Evolutionary conservation across 2,329 filamentous ascomycete genomes (phyloP).

Genomic region (Epichloe typhina): DNA sequence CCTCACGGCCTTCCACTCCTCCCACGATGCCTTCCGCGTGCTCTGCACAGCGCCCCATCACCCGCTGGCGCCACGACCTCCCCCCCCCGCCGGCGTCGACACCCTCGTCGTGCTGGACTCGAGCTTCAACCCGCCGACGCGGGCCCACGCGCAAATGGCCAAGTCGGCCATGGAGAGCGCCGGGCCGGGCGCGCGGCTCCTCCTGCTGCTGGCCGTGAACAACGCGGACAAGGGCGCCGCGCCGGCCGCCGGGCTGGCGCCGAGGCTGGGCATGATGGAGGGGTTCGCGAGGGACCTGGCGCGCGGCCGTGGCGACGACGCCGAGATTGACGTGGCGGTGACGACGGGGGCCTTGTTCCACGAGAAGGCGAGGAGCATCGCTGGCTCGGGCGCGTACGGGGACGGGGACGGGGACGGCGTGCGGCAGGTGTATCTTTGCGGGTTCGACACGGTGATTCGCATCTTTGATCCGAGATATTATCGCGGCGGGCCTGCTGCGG

Average conservation of each 20-base stretch:
- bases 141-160: conserved; percentile 46
- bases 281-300: conserved; percentile 47
- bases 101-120: conserved; percentile 49
- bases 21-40: conserved; percentile 29
- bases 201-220: conserved; percentile 48
- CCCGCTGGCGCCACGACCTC: not conserved
- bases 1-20: conserved; percentile 31
- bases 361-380: conserved; percentile 52
- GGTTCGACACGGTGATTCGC: conserved; percentile 64
- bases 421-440: conserved; percentile 56
- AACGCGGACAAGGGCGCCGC: conserved; percentile 55
- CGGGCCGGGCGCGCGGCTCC: conserved; percentile 23
- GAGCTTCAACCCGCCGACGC: conserved; percentile 55
- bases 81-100: not conserved
- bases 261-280: conserved; percentile 60
- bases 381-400: conserved; percentile 24
- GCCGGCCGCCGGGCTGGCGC: conserved; percentile 49
- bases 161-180: conserved; percentile 27
- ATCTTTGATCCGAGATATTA: conserved; percentile 67
- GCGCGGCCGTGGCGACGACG: not conserved
- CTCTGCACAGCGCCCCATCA: conserved; percentile 23
- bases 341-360: conserved; percentile 63
- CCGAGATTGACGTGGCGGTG: conserved; percentile 51
- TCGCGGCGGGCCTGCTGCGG: conserved; percentile 5
- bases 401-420: no score